Conservation (phyloP, 2,329 filamentous ascomycete species). For the Pestalotiopsis sp. region DNA sequence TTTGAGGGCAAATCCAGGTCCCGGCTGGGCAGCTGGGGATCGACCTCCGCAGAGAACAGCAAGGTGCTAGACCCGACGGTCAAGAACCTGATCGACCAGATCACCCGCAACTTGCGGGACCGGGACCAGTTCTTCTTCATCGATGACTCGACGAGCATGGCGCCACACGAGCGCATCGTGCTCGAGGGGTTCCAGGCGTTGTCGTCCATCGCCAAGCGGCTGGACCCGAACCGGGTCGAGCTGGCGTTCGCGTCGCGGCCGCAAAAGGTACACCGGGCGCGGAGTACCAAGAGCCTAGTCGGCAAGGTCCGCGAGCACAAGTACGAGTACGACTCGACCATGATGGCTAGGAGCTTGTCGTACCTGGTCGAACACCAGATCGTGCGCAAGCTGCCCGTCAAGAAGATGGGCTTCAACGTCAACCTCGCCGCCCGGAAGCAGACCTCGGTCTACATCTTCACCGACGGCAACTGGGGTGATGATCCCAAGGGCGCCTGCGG, state of each 20-base stretch:
- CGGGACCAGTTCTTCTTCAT: conserved; percentile 25
- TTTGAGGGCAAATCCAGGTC: not conserved
- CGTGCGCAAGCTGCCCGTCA: conserved; percentile 15
- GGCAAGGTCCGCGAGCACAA: conserved; percentile 9
- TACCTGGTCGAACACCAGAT: conserved; percentile 17
- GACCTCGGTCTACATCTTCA: conserved; percentile 6
- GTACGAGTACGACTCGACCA: conserved; percentile 9
- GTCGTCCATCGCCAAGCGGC: conserved; percentile 14
- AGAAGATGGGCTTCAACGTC: conserved; percentile 17
- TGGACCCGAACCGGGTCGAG: conserved; percentile 19
- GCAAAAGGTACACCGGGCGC: not conserved
- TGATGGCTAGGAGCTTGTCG: conserved; percentile 19
- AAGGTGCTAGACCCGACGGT: conserved; percentile 1
- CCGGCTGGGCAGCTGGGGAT: not conserved
- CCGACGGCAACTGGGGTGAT: conserved; percentile 3
- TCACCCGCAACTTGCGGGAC: conserved; percentile 18
- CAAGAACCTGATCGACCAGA: conserved; percentile 12
- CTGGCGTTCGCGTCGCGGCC: conserved; percentile 19
- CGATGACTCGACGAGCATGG: conserved; percentile 23
- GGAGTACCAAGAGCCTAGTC: conserved; percentile 11
- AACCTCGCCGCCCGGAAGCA: conserved; percentile 11
- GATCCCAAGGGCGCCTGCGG: conserved; percentile 11
- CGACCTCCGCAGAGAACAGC: not conserved
- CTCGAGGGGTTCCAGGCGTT: conserved; percentile 16
- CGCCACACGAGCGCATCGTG: conserved; percentile 14